phyloP scores from a whole-genome alignment of 2,329 filamentous ascomycete genomes.

The Dryadomyces quercus-mongolicae region DNA sequence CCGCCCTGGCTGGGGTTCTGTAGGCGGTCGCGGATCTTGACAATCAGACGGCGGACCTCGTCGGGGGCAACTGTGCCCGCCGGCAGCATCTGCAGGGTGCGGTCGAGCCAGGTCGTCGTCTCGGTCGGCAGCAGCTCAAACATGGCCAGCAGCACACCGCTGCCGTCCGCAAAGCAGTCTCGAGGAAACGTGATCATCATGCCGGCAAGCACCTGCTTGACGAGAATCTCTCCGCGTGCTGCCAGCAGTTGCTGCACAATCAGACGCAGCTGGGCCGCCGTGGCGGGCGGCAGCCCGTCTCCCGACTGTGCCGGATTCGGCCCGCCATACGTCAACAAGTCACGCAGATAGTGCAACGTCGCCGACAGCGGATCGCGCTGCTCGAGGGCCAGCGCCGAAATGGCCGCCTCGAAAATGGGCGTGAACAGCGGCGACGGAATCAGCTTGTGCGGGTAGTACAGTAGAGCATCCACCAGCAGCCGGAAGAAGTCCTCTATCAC shows the following conservation, averaged over 20 bases:
- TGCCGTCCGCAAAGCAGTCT: slow-evolving; percentile 91
- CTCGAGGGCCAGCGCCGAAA: slow-evolving; percentile 76
- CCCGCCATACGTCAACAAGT: slow-evolving; percentile 79
- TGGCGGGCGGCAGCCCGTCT: slow-evolving; percentile 37
- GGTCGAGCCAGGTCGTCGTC: slow-evolving; percentile 70
- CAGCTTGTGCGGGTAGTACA: slow-evolving; percentile 81
- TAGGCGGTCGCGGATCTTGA: slow-evolving; percentile 55
- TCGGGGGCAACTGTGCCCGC: slow-evolving; percentile 65
- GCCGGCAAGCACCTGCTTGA: slow-evolving; percentile 83
- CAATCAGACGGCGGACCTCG: slow-evolving; percentile 71
- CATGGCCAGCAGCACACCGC: slow-evolving; percentile 77
- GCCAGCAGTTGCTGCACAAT: slow-evolving; percentile 62
- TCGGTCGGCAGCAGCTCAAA: slow-evolving; percentile 78
- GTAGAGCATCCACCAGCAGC: slow-evolving; percentile 76
- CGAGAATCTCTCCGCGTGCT: slow-evolving; percentile 61
- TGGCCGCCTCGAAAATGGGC: slow-evolving; percentile 76
- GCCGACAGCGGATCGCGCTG: slow-evolving; percentile 86
- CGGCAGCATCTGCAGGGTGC: slow-evolving; percentile 74
- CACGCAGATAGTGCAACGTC: slow-evolving; percentile 83
- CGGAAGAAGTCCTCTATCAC: slow-evolving; percentile 97
- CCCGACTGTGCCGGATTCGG: slow-evolving; percentile 56
- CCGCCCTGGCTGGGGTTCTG: slow-evolving; percentile 39
- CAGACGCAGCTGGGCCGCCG: slow-evolving; percentile 56
- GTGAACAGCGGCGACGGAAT: slow-evolving; percentile 68
- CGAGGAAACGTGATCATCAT: slow-evolving; percentile 99